phyloP scores from a whole-genome alignment of 768 basidiomycete genomes.

The Kondoa subrosea region DNA sequence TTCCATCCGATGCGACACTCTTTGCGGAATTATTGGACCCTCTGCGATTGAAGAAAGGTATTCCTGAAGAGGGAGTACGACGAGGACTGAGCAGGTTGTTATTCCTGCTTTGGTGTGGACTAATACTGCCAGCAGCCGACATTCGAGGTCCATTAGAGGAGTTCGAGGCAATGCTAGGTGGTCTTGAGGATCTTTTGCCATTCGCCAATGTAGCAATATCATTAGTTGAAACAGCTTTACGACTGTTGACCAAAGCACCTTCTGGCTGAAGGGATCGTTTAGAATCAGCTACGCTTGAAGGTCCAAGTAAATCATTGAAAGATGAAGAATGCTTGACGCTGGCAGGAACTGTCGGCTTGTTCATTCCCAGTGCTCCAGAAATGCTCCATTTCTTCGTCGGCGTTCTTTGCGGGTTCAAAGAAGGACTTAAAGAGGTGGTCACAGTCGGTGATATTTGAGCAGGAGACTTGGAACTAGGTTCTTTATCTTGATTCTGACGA shows the following conservation, averaged over 20 bases:
- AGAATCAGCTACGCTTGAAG: not conserved
- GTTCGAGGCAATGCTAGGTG: not conserved
- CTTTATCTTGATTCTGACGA: no score
- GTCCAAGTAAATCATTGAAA: not conserved
- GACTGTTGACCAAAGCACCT: not conserved
- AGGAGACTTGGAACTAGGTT: not conserved
- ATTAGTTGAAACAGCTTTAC: not conserved
- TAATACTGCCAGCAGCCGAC: not conserved
- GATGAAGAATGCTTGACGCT: conserved; percentile 43
- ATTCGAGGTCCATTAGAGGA: not conserved
- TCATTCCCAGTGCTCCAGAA: conserved; percentile 47
- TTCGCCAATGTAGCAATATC: not conserved
- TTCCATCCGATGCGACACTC: conserved; percentile 42
- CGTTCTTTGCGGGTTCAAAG: conserved; percentile 27
- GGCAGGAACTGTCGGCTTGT: conserved; percentile 5
- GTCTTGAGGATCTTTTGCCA: not conserved
- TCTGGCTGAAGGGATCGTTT: not conserved
- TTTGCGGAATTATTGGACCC: conserved; percentile 39
- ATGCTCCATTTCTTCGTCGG: conserved; percentile 97
- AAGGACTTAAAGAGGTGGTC: conserved; percentile 3
- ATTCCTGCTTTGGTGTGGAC: not conserved
- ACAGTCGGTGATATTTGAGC: not conserved
- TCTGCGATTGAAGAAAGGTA: conserved; percentile 70
- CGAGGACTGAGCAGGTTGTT: conserved; percentile 16
- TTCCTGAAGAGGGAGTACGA: conserved; percentile 18